Percentiles rank a stretch among this genome's conserved stretches.
Conservation (phyloP, 805 yeast genomes). For the Candida vaughaniae region DNA sequence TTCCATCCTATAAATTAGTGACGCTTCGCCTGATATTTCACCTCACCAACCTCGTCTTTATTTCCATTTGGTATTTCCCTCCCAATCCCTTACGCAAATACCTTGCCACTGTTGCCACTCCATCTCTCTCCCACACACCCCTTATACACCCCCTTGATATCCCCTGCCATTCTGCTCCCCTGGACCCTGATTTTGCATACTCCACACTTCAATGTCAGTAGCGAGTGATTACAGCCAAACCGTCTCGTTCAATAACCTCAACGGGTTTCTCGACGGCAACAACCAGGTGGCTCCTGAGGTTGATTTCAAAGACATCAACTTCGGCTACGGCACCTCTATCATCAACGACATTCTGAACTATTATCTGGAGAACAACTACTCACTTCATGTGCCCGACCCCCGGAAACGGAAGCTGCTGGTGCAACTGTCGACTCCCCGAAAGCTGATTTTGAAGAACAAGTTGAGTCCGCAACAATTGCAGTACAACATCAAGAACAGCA, state of each 20-base stretch:
- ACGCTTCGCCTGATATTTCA: no score
- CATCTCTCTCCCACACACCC: no score
- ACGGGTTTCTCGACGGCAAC: slow-evolving; percentile 5
- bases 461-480: slow-evolving; percentile 26
- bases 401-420: slow-evolving; percentile 6
- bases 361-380: not conserved
- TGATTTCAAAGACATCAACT: slow-evolving; percentile 12
- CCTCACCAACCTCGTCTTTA: no score
- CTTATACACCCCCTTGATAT: no score
- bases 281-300: slow-evolving; percentile 18
- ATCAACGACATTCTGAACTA: slow-evolving; percentile 10
- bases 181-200: no score
- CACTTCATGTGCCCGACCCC: not conserved
- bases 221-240: no score
- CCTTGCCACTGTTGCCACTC: no score
- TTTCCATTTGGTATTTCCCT: no score
- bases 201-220: no score
- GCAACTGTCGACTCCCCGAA: slow-evolving; percentile 4
- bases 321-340: slow-evolving; percentile 11
- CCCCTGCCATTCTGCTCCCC: no score
- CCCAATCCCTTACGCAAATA: no score
- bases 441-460: slow-evolving; percentile 36
- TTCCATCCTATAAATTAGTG: no score
- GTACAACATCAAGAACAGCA: slow-evolving; percentile 12
- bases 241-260: slow-evolving; percentile 45